These are phyloP conservation scores for Chenopodium suecicum DNA, from an alignment of 148 eudicot species.

Conservation along the genomic window DNA sequence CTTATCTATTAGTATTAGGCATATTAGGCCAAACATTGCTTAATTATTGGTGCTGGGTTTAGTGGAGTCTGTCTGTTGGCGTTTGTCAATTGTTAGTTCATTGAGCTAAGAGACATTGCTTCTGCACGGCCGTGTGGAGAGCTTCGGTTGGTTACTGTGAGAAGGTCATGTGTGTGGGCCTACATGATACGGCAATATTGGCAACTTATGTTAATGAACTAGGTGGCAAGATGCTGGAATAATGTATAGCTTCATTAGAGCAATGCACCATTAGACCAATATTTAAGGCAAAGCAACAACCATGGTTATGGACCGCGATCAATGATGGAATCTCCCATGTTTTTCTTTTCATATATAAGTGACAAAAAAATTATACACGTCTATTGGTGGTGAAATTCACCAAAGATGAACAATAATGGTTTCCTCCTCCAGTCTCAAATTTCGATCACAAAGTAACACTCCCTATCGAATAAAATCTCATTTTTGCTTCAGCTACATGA, in stretches of 20 bases:
- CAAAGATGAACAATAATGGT: constrained; percentile 15
- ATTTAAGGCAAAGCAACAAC: background rate
- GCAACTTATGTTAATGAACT: no score
- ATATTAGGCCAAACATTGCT: no score
- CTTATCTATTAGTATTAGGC: no score
- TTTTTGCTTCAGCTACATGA: constrained; percentile 16
- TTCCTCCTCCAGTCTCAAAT: constrained; percentile 12
- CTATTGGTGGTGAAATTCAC: constrained; percentile 23
- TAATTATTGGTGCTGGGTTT: no score
- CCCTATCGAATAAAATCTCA: constrained; percentile 7
- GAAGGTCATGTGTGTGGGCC: no score
- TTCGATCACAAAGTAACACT: constrained; percentile 10
- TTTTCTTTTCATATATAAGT: constrained; percentile 21
- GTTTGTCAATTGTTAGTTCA: no score
- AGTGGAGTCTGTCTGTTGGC: no score
- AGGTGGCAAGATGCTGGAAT: no score
- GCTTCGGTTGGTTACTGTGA: no score
- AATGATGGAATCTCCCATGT: constrained; percentile 7
- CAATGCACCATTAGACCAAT: background rate
- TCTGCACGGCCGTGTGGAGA: no score
- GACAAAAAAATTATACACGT: constrained; percentile 19
- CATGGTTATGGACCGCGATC: background rate
- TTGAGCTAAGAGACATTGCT: no score
- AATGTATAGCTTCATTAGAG: background rate
- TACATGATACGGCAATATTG: no score